Evolutionary conservation across 441 rosid genomes (phyloP).

Genomic region (Monsonia emarginata): DNA sequence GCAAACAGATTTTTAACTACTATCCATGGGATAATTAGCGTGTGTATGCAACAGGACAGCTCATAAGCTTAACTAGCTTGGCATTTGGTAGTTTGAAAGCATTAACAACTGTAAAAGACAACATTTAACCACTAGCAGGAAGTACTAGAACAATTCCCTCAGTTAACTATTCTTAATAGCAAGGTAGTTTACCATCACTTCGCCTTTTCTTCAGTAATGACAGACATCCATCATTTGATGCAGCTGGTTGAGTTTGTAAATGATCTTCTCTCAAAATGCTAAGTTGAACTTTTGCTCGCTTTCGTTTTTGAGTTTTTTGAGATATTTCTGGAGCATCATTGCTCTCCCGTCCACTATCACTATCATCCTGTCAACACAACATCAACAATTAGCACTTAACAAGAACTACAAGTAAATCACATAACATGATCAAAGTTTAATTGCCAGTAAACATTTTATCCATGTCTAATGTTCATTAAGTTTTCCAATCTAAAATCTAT

Average conservation of each 20-base stretch:
- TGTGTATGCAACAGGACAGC: background rate
- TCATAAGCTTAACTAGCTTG: background rate
- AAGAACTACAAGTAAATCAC: background rate
- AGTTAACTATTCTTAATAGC: conserved; percentile 10
- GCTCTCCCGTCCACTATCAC: conserved; percentile 68
- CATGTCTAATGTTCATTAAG: background rate
- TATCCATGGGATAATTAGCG: no score
- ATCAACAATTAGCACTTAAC: background rate
- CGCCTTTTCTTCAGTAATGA: conserved; percentile 55
- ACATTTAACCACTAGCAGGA: conserved; percentile 7
- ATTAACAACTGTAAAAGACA: conserved; percentile 6
- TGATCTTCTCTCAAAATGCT: conserved; percentile 39
- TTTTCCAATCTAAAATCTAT: conserved; percentile 10
- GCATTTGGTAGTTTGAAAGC: background rate
- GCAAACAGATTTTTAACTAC: no score
- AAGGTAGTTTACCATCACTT: conserved; percentile 40
- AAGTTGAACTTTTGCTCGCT: conserved; percentile 36
- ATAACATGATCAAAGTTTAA: background rate
- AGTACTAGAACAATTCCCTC: conserved; percentile 13
- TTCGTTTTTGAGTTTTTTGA: conserved; percentile 56
- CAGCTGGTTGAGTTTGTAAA: conserved; percentile 27
- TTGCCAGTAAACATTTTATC: background rate
- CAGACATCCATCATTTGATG: conserved; percentile 58
- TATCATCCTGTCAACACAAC: conserved; percentile 46
- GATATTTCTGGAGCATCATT: conserved; percentile 32